Evolutionary conservation across 1,284 basidiomycete genomes (phyloP), one percentile per base, ranked within the genome.

Genomic region (Sporisorium sorghi): DNA sequence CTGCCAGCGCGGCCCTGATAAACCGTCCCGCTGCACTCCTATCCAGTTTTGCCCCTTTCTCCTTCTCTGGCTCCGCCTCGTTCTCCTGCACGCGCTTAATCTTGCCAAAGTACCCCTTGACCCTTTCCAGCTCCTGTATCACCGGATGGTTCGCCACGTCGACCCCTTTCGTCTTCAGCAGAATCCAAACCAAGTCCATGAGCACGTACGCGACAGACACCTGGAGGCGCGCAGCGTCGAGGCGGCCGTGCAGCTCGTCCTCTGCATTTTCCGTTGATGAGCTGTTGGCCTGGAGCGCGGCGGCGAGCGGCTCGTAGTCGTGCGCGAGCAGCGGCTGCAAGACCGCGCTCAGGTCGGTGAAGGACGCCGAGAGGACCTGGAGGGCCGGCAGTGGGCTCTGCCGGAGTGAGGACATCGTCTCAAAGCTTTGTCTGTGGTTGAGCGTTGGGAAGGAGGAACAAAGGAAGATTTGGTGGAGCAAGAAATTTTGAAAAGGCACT

Each of bases 71-170:
- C 33, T 63, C 70, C 46, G 57, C 56, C 42, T 73, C 62, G 23
- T 54, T 44, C 6, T 66, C 52, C 55, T 79, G 72, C 1, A 65
- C 77, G 11, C 49, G 26, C 51, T 78, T 66, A 49, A 80, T 76
- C 63, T 80, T 80, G 14, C 42, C 54, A 54, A 80, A 79, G 49
- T 80, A 80, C 39, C 65, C 53, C 64, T 79, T 74, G 43, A 80
- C 79, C 21, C 79, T 42, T 28, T 80, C 72, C 28, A 79, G 48
- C 52, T 80, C 79, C 32, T 64, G 53, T 50, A 73, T 59, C 0
- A 79, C 77, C 0, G 79, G 79, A 39, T 80, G 79, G 10, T 59
- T 59, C 4, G 62, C 52, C 11, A 76, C 40, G 33, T 80, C 77
- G 26, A 75, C 65, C 8, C 79, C 79, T 28, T 74, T 75, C 11